phyloP scores from a whole-genome alignment of 2,329 filamentous ascomycete species.

The Tolypocladium tundrense region DNA sequence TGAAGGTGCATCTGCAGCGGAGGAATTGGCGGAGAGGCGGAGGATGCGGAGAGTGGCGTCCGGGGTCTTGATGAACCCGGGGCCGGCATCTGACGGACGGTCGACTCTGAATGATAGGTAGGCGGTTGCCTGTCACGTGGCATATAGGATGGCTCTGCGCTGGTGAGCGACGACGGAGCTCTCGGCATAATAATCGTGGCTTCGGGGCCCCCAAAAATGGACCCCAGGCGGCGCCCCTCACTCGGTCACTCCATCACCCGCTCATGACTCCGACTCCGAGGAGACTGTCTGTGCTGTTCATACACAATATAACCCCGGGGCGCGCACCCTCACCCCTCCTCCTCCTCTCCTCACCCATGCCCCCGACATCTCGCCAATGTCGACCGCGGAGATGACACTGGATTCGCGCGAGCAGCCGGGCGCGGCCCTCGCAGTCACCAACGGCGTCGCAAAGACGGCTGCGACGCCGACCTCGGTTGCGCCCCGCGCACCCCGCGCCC shows the following conservation, averaged over 20 bases:
- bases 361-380: not conserved
- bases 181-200: not conserved
- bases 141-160: not conserved
- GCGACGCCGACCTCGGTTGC: not conserved
- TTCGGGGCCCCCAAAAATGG: not conserved
- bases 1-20: not conserved
- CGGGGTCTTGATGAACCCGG: not conserved
- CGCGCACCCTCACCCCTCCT: not conserved
- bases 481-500: slow-evolving; percentile 7
- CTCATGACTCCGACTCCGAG: not conserved
- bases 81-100: too few relatives aligned
- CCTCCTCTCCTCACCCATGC: too few relatives aligned
- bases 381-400: not conserved
- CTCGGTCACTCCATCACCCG: not conserved
- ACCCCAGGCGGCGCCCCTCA: not conserved
- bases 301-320: not conserved
- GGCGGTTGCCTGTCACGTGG: not conserved
- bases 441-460: not conserved
- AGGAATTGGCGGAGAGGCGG: not conserved
- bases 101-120: too few relatives aligned
- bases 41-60: too few relatives aligned
- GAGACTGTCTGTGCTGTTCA: not conserved
- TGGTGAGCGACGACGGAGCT: not conserved
- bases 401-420: not conserved
- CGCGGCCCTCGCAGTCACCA: not conserved